Base-by-base conservation (phyloP, 176 grass and related monocot species). In the Juncus effusus region DNA sequence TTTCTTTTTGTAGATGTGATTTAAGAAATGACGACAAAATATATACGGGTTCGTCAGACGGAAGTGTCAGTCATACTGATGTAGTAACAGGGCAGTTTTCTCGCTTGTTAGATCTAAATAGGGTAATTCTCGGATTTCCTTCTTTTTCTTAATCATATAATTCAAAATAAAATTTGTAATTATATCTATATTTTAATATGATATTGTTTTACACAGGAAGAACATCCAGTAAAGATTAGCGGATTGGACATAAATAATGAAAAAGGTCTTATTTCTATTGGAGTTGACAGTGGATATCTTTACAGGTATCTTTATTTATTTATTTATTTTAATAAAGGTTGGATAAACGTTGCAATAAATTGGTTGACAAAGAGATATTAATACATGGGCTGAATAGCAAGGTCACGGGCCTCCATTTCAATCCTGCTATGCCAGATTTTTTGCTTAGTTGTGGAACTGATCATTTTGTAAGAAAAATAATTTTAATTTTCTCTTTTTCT, bases 391-490 rank as follows among this genome's bases (percentile, higher is more conserved):
- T 89, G 69, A 82, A 87, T 72, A 92, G 85, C 82, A 97, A 97
- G 80, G 82, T 97, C 58, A 90, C 87, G 58, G 76, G 82, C 63
- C 82, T 92, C 63, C 88, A 97, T 69, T 97, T 88, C 64, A 97
- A 92, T 67, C 88, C 88, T 61, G 75, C 75, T 57, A 87, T 54
- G 64, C 88, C 93, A 60, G 85, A 97, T 77, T 66, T 97, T 76
- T 85, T 92, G 86, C 72, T 97, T 65, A 97, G 93, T 74, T 86
- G 93, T 45, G 88, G 93, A 79, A 97, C 91, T 84, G 93, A 97
- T 63, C 93, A 92, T 67, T 89, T 73, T 75, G 93, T 97, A 72
- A 96, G 93, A 88, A 75, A 19, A 47, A 47, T 6, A 6, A 47
- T 6, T 47, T 6, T 47, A 47, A 47, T 47, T 47, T 9, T 47